Evolutionary conservation across 176 grass and related monocot species (phyloP).

Genomic region (Rhipidocladum racemiflorum): DNA sequence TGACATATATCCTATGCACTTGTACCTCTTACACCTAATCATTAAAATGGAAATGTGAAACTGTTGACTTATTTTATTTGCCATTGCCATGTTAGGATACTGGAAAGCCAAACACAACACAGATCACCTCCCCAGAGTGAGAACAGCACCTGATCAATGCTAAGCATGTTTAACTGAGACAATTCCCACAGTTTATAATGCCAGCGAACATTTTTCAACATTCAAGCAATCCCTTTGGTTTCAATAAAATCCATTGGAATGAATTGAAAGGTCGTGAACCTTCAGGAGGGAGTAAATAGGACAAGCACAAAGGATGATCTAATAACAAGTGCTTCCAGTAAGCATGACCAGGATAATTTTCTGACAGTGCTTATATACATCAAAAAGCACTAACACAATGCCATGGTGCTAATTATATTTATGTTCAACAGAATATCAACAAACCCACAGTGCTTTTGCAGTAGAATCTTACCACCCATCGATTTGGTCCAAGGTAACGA

Average conservation of each 20-base stretch:
- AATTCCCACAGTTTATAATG: neutral
- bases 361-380: neutral
- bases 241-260: neutral
- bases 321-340: neutral
- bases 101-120: constrained; percentile 2
- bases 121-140: neutral
- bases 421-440: neutral
- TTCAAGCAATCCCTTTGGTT: neutral
- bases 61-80: neutral
- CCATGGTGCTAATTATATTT: neutral
- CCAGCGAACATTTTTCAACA: neutral
- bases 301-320: neutral
- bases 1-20: neutral
- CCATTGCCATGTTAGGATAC: constrained; percentile 2
- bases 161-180: neutral
- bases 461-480: neutral
- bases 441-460: neutral
- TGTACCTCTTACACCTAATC: neutral
- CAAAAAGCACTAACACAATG: neutral
- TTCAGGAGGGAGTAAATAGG: neutral
- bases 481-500: neutral
- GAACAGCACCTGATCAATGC: neutral
- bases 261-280: neutral
- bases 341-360: neutral
- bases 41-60: constrained; percentile 3